Evolutionary conservation across 306 rosid species (phyloP).

Genomic region (Myrica gale): DNA sequence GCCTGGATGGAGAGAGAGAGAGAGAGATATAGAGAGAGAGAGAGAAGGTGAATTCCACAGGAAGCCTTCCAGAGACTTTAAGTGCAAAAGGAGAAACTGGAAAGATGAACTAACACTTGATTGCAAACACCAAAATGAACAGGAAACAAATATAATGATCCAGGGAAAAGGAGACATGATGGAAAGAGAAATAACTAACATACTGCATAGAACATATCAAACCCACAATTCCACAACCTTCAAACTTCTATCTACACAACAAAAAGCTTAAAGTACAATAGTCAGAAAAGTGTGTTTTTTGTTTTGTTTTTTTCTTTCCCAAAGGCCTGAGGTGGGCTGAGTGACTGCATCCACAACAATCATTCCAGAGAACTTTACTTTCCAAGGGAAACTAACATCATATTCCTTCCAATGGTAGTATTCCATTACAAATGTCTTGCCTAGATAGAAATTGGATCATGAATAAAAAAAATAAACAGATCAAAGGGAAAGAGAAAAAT

Average conservation of each 20-base stretch:
- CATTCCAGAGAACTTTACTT: not conserved
- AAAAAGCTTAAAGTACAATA: not conserved
- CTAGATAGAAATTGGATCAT: not conserved
- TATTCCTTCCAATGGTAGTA: conserved; percentile 1
- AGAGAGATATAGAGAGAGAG: not conserved
- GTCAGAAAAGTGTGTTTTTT: not conserved
- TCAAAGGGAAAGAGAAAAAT: conserved; percentile 9
- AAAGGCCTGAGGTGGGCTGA: not conserved
- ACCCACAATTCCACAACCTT: not conserved
- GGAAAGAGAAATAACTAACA: not conserved
- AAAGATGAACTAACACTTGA: not conserved
- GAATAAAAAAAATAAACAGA: not conserved
- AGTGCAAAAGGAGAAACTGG: not conserved
- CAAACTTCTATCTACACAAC: not conserved
- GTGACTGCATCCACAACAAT: not conserved
- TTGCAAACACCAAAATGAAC: not conserved
- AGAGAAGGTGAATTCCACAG: not conserved
- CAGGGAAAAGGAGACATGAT: not conserved
- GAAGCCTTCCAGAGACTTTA: not conserved
- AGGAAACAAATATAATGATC: not conserved
- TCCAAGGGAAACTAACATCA: not conserved
- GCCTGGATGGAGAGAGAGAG: not conserved
- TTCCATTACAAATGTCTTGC: not conserved
- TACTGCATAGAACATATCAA: not conserved
- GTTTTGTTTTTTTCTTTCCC: not conserved